Evolutionary conservation across 164 flowering plant genomes (phyloP), one percentile per base, ranked within the genome.

Genomic region (Litsea cubeba): DNA sequence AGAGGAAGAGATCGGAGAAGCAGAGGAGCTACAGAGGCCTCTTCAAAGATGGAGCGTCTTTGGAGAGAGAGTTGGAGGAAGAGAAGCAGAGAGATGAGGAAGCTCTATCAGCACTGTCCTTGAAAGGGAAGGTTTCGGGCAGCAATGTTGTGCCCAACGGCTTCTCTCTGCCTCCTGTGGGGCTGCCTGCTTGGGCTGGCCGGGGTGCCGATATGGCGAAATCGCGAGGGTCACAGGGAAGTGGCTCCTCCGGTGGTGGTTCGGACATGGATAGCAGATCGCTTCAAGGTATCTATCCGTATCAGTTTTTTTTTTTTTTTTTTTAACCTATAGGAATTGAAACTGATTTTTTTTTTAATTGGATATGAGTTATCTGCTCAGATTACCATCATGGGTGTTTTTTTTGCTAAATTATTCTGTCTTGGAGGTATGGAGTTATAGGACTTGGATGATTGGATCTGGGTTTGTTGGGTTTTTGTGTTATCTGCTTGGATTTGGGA

Each of bases 1-100:
- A 90, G 83, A 76, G 97, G 75, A 84, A 92, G 79, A 79, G 98
- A 76, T 83, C 84, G 22, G 96, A 90, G 85, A 92, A 90, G 72
- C 77, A 69, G 62, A 75, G 46, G 72, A 69, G 46, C 62, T 75
- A 15, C 25, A 17, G 64, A 15, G 75, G 11, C 5, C 66, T 17
- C 11, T 15, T 14, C 5, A 62, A 50, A 68, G 79, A 73, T 62
- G 64, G 62, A 68, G 69, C 71, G 15, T 25, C 62, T 60, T 65
- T 76, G 23, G 79, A 68, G 64, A 49, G 74, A 12, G 70, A 65
- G 54, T 30, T 50, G 71, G 80, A 72, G 79, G 75, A 58, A 67
- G 82, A 24, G 54, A 76, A 11, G 75, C 70, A 71, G 15, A 67
- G 63, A 57, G 90, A 85, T 3, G 90, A 82, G 8, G 84, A 69